These are phyloP conservation scores for Oryza meridionalis DNA, from an alignment of 176 grass and related monocot genomes.

Conservation along the genomic window DNA sequence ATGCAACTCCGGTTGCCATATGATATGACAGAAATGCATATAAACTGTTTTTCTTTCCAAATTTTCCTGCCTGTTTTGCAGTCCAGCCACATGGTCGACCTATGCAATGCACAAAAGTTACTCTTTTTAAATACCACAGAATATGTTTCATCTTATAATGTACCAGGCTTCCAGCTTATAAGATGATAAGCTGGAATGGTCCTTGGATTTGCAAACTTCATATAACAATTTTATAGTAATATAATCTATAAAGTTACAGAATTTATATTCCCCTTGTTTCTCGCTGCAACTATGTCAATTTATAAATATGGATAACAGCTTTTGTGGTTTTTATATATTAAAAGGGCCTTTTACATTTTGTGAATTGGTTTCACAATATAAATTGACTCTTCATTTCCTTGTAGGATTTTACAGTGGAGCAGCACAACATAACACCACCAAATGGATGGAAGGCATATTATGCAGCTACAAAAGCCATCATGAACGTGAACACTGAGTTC, in stretches of 20 bases:
- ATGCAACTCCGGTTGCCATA: background rate
- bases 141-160: background rate
- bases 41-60: slow-evolving; percentile 5
- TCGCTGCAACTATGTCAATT: background rate
- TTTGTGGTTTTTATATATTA: background rate
- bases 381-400: slow-evolving; percentile 32
- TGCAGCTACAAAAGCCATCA: slow-evolving; percentile 87
- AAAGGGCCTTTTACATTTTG: background rate
- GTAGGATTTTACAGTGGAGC: slow-evolving; percentile 93
- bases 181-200: too few species aligned
- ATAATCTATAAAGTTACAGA: background rate
- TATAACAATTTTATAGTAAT: background rate
- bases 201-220: slow-evolving; percentile 25
- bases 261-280: background rate
- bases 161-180: background rate
- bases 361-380: slow-evolving; percentile 13
- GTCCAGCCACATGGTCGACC: background rate
- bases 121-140: background rate
- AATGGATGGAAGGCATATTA: slow-evolving; percentile 99
- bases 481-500: slow-evolving; percentile 87
- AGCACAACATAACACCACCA: slow-evolving; percentile 64
- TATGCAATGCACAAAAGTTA: background rate
- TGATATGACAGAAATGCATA: background rate
- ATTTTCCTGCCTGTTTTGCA: background rate
- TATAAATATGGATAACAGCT: background rate